A percentile compares a stretch with the other conserved stretches of the same genome.
Conservation (phyloP, 352 stramenopile species). For the Pythium aquatile region DNA sequence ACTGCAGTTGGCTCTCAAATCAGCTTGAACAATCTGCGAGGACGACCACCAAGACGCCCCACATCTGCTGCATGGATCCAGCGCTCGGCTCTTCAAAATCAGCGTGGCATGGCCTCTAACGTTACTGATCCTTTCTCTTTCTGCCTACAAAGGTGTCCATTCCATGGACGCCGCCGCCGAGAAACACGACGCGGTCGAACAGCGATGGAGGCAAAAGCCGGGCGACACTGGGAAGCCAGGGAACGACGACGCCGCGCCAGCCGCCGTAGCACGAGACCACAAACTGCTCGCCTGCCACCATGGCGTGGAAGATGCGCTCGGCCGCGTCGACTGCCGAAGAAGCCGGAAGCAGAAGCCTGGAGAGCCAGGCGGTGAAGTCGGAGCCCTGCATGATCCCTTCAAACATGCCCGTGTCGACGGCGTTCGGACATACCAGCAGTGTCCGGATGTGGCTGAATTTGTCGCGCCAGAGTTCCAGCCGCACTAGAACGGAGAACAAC, state of each 20-base stretch:
- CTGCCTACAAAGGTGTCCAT: slow-evolving; percentile 76
- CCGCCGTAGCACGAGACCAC: slow-evolving; percentile 65
- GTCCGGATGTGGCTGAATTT: slow-evolving; percentile 55
- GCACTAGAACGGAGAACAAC: slow-evolving; percentile 37
- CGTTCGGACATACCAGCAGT: slow-evolving; percentile 72
- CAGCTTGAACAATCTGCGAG: neutral
- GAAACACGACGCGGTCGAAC: slow-evolving; percentile 49
- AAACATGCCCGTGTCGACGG: slow-evolving; percentile 81
- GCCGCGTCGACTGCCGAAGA: slow-evolving; percentile 50
- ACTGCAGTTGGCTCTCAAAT: neutral
- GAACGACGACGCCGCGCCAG: slow-evolving; percentile 49
- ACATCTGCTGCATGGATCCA: neutral
- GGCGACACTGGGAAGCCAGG: slow-evolving; percentile 49
- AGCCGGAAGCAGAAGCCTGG: slow-evolving; percentile 47
- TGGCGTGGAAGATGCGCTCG: slow-evolving; percentile 51
- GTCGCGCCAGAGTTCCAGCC: slow-evolving; percentile 70
- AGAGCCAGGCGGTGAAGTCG: slow-evolving; percentile 38
- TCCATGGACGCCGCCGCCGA: slow-evolving; percentile 61
- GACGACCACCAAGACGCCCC: neutral
- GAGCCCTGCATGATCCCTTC: slow-evolving; percentile 42
- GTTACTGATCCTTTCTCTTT: slow-evolving; percentile 11
- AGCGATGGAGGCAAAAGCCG: slow-evolving; percentile 53
- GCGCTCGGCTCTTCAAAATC: too few species aligned
- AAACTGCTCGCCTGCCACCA: slow-evolving; percentile 49
- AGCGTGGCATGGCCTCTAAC: neutral